These are phyloP conservation scores for Cytospora piceae DNA, from an alignment of 2,329 filamentous ascomycete genomes.

Conservation along the genomic window DNA sequence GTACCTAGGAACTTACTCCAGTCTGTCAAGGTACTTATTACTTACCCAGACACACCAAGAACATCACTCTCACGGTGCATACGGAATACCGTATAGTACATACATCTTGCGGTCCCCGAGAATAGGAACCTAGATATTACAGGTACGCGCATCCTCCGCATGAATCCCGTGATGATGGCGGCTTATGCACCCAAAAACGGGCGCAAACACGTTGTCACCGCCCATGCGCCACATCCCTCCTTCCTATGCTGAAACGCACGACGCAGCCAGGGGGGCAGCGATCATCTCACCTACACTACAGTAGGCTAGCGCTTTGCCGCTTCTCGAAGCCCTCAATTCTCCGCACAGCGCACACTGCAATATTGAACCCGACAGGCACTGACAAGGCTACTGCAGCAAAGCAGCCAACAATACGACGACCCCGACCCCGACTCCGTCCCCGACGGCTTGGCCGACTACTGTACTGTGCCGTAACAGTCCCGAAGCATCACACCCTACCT, in stretches of 20 bases:
- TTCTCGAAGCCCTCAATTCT: slow-evolving; percentile 28
- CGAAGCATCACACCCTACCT: slow-evolving; percentile 11
- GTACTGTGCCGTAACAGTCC: slow-evolving; percentile 14
- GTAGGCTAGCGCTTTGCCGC: slow-evolving; percentile 28
- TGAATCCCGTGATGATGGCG: slow-evolving; percentile 17
- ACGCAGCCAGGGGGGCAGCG: slow-evolving; percentile 10
- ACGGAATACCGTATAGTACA: no score
- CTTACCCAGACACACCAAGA: no score
- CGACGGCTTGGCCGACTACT: slow-evolving; percentile 19
- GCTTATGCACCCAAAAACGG: slow-evolving; percentile 16
- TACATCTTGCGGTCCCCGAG: background rate
- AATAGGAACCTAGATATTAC: background rate
- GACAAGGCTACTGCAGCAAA: background rate
- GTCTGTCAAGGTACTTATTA: no score
- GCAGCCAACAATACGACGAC: slow-evolving; percentile 11
- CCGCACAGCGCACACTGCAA: slow-evolving; percentile 23
- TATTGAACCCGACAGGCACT: background rate
- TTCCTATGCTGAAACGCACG: slow-evolving; percentile 24
- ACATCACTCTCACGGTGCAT: no score
- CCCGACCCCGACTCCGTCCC: background rate
- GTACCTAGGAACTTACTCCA: no score
- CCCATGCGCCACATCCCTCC: slow-evolving; percentile 7
- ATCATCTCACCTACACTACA: slow-evolving; percentile 14
- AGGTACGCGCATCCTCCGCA: slow-evolving; percentile 6
- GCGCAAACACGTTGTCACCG: background rate